These are phyloP conservation scores for Phytophthora foliorum DNA, from an alignment of 352 stramenopile species.

Conservation along the genomic window DNA sequence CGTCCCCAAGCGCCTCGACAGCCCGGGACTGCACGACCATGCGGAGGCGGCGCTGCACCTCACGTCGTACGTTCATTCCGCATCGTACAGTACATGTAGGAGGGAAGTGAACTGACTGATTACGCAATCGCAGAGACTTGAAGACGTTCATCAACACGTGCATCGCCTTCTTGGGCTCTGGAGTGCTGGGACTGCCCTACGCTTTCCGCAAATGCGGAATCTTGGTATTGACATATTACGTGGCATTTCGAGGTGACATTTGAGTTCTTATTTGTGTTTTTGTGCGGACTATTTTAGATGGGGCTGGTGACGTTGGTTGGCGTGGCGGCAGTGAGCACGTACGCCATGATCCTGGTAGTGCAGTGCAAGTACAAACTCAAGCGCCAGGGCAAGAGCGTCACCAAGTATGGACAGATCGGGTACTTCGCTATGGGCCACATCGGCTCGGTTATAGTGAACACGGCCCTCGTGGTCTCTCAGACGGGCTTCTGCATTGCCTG, in stretches of 20 bases:
- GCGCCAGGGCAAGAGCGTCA: conserved; percentile 51
- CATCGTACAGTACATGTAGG: conserved; percentile 1
- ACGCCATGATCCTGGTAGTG: conserved; percentile 82
- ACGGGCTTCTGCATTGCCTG: conserved; percentile 91
- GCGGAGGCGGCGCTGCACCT: conserved; percentile 44
- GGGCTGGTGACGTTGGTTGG: conserved; percentile 62
- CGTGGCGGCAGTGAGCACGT: conserved; percentile 69
- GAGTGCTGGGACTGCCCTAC: conserved; percentile 91
- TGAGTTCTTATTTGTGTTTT: background rate
- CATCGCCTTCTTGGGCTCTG: conserved; percentile 94
- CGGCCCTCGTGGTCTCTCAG: conserved; percentile 89
- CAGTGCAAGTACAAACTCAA: conserved; percentile 85
- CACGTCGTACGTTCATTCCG: conserved; percentile 45
- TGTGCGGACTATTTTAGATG: conserved; percentile 36
- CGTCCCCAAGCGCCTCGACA: conserved; percentile 29
- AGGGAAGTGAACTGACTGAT: conserved; percentile 9
- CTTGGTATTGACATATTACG: conserved; percentile 42
- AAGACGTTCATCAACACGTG: conserved; percentile 84
- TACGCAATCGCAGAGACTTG: conserved; percentile 44
- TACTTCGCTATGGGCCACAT: conserved; percentile 72
- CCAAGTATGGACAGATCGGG: conserved; percentile 91
- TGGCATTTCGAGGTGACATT: background rate
- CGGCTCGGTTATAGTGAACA: conserved; percentile 85
- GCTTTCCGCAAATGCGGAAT: conserved; percentile 92
- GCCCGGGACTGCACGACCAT: conserved; percentile 30